Conservation (phyloP, 2,329 filamentous ascomycete genomes). For the Cercospora berteroae region DNA sequence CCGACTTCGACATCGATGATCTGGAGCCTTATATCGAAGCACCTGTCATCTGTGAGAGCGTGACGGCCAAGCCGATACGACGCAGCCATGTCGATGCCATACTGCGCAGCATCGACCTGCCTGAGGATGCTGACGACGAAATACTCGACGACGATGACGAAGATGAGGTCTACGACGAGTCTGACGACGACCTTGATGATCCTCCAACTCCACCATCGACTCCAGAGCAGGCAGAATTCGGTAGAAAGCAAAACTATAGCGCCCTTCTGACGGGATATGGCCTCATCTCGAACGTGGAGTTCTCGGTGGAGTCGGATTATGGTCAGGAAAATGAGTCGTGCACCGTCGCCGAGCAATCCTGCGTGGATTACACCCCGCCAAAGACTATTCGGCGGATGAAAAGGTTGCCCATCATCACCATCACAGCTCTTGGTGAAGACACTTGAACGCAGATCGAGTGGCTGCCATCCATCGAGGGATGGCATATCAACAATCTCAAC, state of each 20-base stretch:
- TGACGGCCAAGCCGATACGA: background rate
- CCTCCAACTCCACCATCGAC: background rate
- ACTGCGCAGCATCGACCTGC: background rate
- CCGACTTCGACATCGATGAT: conserved; percentile 3
- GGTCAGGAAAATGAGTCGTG: background rate
- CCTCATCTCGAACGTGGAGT: background rate
- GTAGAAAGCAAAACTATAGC: background rate
- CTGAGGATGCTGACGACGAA: conserved; percentile 1
- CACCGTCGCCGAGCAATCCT: background rate
- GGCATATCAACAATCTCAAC: background rate
- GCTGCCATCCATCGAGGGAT: background rate
- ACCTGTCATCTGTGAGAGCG: background rate
- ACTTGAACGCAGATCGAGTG: background rate
- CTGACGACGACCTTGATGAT: conserved; percentile 1
- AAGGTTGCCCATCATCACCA: background rate
- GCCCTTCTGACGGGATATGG: background rate
- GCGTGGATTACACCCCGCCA: background rate
- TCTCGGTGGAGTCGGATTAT: background rate
- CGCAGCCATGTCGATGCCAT: conserved; percentile 4
- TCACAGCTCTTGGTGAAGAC: background rate
- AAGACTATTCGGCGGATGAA: background rate
- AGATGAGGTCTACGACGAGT: conserved; percentile 6
- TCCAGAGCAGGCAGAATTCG: background rate
- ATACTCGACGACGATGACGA: background rate
- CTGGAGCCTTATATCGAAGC: background rate